These are phyloP conservation scores for Phytophthora niederhauseri DNA, from an alignment of 352 stramenopile species.

Conservation along the genomic window DNA sequence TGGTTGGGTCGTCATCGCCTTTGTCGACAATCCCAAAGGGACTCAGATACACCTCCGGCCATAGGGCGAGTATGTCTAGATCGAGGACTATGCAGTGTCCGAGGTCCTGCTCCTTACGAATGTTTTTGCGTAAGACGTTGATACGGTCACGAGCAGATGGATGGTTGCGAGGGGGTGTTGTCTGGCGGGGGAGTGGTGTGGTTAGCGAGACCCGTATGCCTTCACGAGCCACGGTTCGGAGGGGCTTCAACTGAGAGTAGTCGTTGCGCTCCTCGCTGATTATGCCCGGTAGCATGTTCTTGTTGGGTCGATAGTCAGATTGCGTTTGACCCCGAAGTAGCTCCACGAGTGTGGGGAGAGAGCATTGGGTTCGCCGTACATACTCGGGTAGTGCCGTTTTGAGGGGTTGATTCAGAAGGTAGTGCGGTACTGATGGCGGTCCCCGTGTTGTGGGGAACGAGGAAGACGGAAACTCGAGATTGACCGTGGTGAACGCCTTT, in stretches of 20 bases:
- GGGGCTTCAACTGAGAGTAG: not conserved
- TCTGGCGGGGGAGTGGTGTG: not conserved
- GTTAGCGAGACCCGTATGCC: not conserved
- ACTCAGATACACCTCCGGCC: too few species aligned
- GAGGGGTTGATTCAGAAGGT: not conserved
- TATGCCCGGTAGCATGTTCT: not conserved
- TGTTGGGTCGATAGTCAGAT: slow-evolving; percentile 5
- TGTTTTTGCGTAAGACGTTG: too few species aligned
- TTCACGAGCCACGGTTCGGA: not conserved
- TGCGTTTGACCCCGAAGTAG: slow-evolving; percentile 2
- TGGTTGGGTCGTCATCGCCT: too few species aligned
- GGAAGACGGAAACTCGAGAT: not conserved
- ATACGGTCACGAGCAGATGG: too few species aligned
- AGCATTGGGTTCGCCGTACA: not conserved
- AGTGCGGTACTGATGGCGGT: not conserved
- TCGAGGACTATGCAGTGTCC: too few species aligned
- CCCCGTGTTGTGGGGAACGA: not conserved
- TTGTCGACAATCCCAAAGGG: too few species aligned
- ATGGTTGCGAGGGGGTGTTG: too few species aligned
- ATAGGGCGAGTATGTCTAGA: too few species aligned
- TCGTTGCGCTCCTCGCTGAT: not conserved
- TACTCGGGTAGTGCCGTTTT: not conserved
- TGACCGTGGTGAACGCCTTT: not conserved
- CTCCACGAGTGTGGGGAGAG: not conserved
- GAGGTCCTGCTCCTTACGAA: too few species aligned